Conservation (phyloP, 192 early-diverging fungal genomes). For the Entomortierella beljakovae region DNA sequence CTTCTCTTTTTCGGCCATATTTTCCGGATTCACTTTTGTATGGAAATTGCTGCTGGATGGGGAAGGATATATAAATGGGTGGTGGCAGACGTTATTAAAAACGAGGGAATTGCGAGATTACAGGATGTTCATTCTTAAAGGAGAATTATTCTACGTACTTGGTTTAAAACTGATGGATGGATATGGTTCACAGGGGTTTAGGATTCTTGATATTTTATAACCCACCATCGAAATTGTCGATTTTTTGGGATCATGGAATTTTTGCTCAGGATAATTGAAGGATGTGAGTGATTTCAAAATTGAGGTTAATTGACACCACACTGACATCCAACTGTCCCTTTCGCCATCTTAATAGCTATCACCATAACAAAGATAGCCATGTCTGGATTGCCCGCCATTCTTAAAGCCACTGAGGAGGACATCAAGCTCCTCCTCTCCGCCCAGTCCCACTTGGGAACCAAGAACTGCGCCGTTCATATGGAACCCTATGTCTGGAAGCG, state of each 20-base stretch:
- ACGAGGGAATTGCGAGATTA: not conserved
- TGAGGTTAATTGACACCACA: not conserved
- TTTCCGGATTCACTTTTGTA: constrained; percentile 18
- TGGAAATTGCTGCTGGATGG: not conserved
- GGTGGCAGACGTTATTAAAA: not conserved
- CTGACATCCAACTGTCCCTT: not conserved
- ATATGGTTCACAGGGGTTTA: not conserved
- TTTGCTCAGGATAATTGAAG: not conserved
- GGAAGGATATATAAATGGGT: not conserved
- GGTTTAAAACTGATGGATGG: too few species aligned
- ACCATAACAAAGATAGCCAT: constrained; percentile 58
- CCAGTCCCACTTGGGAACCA: constrained; percentile 98
- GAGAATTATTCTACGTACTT: too few species aligned
- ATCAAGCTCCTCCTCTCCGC: constrained; percentile 95
- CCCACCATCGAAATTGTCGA: too few species aligned
- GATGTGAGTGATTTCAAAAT: not conserved
- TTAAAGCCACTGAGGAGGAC: constrained; percentile 89
- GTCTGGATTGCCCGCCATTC: constrained; percentile 59
- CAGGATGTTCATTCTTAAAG: not conserved
- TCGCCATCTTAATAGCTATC: constrained; percentile 40
- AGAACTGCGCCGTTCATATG: constrained; percentile 98
- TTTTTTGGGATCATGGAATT: not conserved
- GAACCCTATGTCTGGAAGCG: constrained; percentile 96
- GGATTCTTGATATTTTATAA: too few species aligned
- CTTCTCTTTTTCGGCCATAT: constrained; percentile 21